These are phyloP conservation scores for Stagonosporopsis chrysanthemi DNA, from an alignment of 2,329 filamentous ascomycete species.

Conservation along the genomic window DNA sequence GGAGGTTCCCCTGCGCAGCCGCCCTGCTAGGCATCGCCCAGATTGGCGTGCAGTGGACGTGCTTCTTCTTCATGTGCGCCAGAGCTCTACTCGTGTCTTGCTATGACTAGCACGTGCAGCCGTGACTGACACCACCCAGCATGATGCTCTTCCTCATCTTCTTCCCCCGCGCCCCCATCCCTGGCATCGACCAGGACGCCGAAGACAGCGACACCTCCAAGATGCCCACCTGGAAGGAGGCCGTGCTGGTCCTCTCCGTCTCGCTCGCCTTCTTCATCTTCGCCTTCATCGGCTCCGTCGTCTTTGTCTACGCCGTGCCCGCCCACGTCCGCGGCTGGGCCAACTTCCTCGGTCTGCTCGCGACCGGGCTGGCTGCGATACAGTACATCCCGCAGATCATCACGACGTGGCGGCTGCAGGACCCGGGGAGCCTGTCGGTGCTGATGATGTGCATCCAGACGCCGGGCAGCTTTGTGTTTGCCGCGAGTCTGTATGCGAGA, in stretches of 20 bases:
- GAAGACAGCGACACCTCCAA: conserved; percentile 27
- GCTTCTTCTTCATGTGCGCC: conserved; percentile 84
- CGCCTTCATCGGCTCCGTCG: conserved; percentile 68
- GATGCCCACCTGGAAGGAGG: conserved; percentile 73
- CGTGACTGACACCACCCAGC: conserved; percentile 57
- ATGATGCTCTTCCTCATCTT: conserved; percentile 94
- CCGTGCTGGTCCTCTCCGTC: conserved; percentile 74
- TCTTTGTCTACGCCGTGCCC: conserved; percentile 71
- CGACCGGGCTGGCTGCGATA: conserved; percentile 78
- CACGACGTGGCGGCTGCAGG: conserved; percentile 84
- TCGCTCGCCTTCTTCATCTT: conserved; percentile 80
- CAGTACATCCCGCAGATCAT: conserved; percentile 97
- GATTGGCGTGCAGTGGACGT: conserved; percentile 89
- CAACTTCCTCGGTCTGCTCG: conserved; percentile 81
- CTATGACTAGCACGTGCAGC: no score
- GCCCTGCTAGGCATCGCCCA: conserved; percentile 89
- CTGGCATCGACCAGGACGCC: conserved; percentile 36
- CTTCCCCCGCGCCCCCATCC: conserved; percentile 63
- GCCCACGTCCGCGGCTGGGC: conserved; percentile 78
- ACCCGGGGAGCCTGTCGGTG: conserved; percentile 90
- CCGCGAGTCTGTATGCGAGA: conserved; percentile 79
- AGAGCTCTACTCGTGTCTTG: neutral
- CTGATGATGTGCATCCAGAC: conserved; percentile 99
- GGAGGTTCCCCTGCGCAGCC: conserved; percentile 81
- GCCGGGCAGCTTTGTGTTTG: conserved; percentile 89